phyloP scores from a whole-genome alignment of 495 filamentous ascomycete genomes.

The Chaetomium tenue region DNA sequence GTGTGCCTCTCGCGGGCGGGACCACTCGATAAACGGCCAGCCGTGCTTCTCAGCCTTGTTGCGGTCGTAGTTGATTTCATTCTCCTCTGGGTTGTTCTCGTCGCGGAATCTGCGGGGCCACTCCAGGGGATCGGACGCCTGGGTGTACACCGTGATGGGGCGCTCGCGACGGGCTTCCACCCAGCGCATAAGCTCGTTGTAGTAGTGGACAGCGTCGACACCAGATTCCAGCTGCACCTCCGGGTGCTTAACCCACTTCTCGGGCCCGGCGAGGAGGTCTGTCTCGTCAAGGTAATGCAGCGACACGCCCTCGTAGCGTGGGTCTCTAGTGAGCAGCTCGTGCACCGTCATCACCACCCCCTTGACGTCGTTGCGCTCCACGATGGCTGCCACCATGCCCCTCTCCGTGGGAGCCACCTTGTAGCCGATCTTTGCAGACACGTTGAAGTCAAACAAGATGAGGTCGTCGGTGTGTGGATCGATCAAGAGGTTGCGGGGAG shows the following conservation, averaged over 20 bases:
- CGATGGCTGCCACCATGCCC: background rate
- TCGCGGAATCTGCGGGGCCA: too few species aligned
- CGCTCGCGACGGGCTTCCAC: background rate
- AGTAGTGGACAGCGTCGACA: slow-evolving; percentile 19
- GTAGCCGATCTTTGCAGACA: background rate
- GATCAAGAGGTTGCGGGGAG: slow-evolving; percentile 21
- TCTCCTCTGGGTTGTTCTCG: too few species aligned
- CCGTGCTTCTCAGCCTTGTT: too few species aligned
- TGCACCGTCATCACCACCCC: slow-evolving; percentile 41
- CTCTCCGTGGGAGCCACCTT: too few species aligned
- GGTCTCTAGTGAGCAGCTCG: slow-evolving; percentile 43
- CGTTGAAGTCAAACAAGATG: background rate
- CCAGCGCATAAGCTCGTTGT: slow-evolving; percentile 24
- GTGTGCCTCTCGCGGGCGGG: too few species aligned
- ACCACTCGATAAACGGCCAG: too few species aligned
- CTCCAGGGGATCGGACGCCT: too few species aligned
- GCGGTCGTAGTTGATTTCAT: too few species aligned
- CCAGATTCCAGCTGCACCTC: slow-evolving; percentile 29
- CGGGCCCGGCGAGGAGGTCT: slow-evolving; percentile 8
- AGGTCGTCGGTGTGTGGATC: slow-evolving; percentile 20
- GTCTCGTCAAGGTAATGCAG: slow-evolving; percentile 14
- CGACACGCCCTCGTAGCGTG: background rate
- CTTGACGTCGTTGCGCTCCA: slow-evolving; percentile 39
- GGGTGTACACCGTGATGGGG: too few species aligned
- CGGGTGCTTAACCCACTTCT: slow-evolving; percentile 29